Base-by-base conservation (phyloP, 331 rosid species). In the Saraca asoca region DNA sequence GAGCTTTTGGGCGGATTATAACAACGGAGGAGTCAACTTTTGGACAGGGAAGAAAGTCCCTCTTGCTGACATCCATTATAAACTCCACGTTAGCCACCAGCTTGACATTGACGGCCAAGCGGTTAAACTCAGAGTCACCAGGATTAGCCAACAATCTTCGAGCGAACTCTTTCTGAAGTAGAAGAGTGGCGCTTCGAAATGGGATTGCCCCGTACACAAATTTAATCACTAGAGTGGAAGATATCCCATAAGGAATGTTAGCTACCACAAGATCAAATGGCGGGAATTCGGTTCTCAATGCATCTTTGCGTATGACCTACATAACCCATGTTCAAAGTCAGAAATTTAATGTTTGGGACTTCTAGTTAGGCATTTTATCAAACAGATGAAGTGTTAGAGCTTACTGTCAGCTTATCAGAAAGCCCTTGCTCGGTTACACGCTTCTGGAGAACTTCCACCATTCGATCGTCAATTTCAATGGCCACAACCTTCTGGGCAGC, bases 161-260 rank as follows among this genome's bases (percentile, higher is more conserved):
- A 7, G 97, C 96, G 45, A 94, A 94, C 83, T 94, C 97, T 54
- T 88, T 90, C 52, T 94, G 97, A 3, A 94, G 87, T 8, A 94
- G 83, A 71, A 94, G 90, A n/a, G 98, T 90, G 7, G 98, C 87
- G 38, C 97, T 83, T 49, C 95, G 71, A 64, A 85, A 94, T 24
- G 51, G 75, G 16, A 39, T 66, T 6, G 77, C 12, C 9, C 86
- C 88, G 37, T 84, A 90, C 37, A 83, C 80, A 60, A 94, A 74
- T 54, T 86, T 94, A 15, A 76, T 78, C 70, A 94, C 70, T 0
- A 94, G 86, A 51, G 98, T 84, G 6, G 97, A 90, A 35, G 96
- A 86, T 73, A 94, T 94, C 44, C 86, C 83, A 5, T 90, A 86
- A 0, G 98, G 95, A 69, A 93, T 85, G 79, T 93, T 93, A 3